Conservation (phyloP, 2,329 filamentous ascomycete species). For the Diaporthe citri region DNA sequence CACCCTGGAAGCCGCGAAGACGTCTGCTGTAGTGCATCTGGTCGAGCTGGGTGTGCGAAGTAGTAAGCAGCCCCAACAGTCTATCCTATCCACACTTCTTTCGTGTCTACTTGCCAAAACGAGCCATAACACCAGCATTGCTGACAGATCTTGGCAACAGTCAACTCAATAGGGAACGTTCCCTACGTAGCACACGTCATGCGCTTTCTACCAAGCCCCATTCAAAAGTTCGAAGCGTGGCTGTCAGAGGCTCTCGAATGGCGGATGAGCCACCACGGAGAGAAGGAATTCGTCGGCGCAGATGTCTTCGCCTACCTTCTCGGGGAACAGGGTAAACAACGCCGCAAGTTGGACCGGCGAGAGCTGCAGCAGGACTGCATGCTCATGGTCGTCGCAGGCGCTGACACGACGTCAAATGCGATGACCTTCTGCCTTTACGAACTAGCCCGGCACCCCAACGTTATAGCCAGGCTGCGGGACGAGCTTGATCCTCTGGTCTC, state of each 20-base stretch:
- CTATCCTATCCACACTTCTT: neutral
- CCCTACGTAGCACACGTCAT: slow-evolving; percentile 12
- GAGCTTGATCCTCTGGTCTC: slow-evolving; percentile 47
- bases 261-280: slow-evolving; percentile 16
- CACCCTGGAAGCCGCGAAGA: slow-evolving; percentile 2
- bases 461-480: slow-evolving; percentile 54
- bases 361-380: slow-evolving; percentile 18
- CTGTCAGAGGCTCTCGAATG: slow-evolving; percentile 8
- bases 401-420: slow-evolving; percentile 74
- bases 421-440: slow-evolving; percentile 74
- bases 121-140: neutral
- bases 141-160: neutral
- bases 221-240: slow-evolving; percentile 16
- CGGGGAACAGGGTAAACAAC: slow-evolving; percentile 11
- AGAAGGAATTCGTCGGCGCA: slow-evolving; percentile 10
- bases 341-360: slow-evolving; percentile 8
- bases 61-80: neutral
- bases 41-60: slow-evolving; percentile 19
- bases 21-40: neutral
- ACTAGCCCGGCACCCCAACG: slow-evolving; percentile 63
- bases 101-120: neutral
- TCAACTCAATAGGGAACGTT: slow-evolving; percentile 9
- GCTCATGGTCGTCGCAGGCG: slow-evolving; percentile 50
- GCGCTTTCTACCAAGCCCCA: slow-evolving; percentile 13
- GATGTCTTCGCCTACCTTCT: slow-evolving; percentile 5